phyloP scores from a whole-genome alignment of 2,329 filamentous ascomycete genomes.

The Ophiostoma sp. region DNA sequence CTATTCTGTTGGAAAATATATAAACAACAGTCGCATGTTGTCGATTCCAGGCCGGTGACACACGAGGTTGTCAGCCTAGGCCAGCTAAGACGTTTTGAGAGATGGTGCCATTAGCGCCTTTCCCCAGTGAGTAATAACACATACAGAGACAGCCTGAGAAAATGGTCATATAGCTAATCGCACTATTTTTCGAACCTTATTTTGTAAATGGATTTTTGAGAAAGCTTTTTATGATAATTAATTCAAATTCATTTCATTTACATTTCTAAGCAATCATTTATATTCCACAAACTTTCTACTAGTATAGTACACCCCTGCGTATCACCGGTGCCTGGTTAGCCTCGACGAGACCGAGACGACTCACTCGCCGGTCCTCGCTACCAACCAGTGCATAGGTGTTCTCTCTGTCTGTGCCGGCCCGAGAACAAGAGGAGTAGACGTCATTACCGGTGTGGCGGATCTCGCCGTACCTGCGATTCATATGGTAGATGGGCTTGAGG shows the following conservation, averaged over 20 bases:
- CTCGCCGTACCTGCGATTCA: not conserved
- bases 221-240: not conserved
- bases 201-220: not conserved
- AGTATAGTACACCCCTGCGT: not conserved
- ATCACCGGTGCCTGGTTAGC: not conserved
- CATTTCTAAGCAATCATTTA: not conserved
- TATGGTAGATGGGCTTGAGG: not conserved
- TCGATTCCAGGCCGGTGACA: not conserved
- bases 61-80: not conserved
- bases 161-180: not conserved
- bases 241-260: not conserved
- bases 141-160: not conserved
- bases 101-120: not conserved
- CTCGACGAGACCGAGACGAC: slow-evolving; percentile 3
- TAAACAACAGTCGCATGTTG: not conserved
- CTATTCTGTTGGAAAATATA: not conserved
- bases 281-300: not conserved
- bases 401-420: not conserved
- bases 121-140: not conserved
- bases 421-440: not conserved
- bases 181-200: not conserved
- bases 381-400: not conserved
- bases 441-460: not conserved
- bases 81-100: not conserved
- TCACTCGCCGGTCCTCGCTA: not conserved